Evolutionary conservation across 306 rosid genomes (phyloP), one percentile per base, ranked within the genome.

Genomic region (Cucumis hystrix): DNA sequence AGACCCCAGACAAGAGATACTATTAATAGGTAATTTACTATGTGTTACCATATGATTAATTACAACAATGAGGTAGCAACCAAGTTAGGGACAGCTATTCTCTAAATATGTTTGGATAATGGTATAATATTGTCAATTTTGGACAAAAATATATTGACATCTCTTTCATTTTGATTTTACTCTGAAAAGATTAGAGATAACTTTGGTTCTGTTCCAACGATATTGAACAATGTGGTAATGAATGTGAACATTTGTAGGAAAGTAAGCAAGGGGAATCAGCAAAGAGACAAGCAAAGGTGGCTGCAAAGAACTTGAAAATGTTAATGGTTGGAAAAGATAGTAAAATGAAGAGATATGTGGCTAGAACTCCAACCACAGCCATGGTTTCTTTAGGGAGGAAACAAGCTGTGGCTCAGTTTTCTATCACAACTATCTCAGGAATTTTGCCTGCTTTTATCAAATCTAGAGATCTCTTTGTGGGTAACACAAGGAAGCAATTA

Each of bases 261-360:
- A 70, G 80, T 25, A 93, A 91, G 77, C 97, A 91, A 85, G 92
- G 98, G 71, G 85, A 84, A 83, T 86, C 83, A 80, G 98, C 96
- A 7, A 87, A 84, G 8, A 84, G 86, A 73, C 96, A 91, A 25
- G 98, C 97, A 25, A 83, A 74, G 49, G 84, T 85, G 75, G 88
- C 90, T 39, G 89, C 63, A 15, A 91, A 88, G 83, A 93, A 90
- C 89, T 57, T 91, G 86, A 90, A 74, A 79, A 3, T 85, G 73
- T 16, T 83, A 62, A 85, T 88, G 65, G 78, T 63, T 49, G 84
- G 80, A 79, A 83, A 59, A 76, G 94, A 85, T 21, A 71, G 87
- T 59, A 78, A 77, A 78, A 35, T 85, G 84, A 85, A 63, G 35
- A 82, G 65, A 28, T 93, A 93, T 74, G 64, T 43, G 62, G 84